Percentiles rank a stretch among this genome's conserved stretches.
Evolutionary conservation across 257 asterid species (phyloP).

Genomic region (Solanum appendiculatum): DNA sequence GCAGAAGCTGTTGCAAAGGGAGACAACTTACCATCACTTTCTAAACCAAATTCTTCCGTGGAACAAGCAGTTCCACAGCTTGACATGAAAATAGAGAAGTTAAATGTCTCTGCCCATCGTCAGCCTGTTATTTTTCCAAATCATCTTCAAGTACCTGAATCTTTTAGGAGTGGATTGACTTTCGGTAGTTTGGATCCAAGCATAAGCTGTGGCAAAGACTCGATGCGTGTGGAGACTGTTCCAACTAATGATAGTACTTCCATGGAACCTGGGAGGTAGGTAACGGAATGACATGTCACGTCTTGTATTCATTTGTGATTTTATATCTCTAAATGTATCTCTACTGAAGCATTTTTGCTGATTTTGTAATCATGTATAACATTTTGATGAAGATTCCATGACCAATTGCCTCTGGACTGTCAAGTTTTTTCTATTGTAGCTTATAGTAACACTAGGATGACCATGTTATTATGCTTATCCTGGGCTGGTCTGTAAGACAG

Average conservation of each 20-base stretch:
- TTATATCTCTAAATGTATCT: background rate
- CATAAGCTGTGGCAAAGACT: slow-evolving; percentile 3
- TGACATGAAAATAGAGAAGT: slow-evolving; percentile 26
- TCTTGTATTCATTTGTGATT: background rate
- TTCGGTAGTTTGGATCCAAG: slow-evolving; percentile 48
- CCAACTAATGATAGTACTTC: slow-evolving; percentile 10
- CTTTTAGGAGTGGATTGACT: slow-evolving; percentile 25
- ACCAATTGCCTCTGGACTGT: background rate
- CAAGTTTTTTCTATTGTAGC: background rate
- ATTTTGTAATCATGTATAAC: background rate
- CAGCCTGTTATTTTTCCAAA: slow-evolving; percentile 46
- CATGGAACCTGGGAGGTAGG: slow-evolving; percentile 29
- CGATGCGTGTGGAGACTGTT: slow-evolving; percentile 8
- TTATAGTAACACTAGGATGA: background rate
- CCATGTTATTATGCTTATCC: background rate
- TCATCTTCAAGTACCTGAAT: slow-evolving; percentile 53
- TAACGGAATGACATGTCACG: background rate
- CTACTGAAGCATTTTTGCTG: background rate
- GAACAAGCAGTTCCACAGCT: slow-evolving; percentile 18
- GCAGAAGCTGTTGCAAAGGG: slow-evolving; percentile 10
- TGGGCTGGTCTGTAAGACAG: background rate
- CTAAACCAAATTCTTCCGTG: slow-evolving; percentile 10
- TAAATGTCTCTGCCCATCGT: slow-evolving; percentile 6
- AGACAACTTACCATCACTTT: slow-evolving; percentile 11
- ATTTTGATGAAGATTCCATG: background rate